Base-by-base conservation (phyloP, 805 yeast species). In the Pichia pseudocactophila region DNA sequence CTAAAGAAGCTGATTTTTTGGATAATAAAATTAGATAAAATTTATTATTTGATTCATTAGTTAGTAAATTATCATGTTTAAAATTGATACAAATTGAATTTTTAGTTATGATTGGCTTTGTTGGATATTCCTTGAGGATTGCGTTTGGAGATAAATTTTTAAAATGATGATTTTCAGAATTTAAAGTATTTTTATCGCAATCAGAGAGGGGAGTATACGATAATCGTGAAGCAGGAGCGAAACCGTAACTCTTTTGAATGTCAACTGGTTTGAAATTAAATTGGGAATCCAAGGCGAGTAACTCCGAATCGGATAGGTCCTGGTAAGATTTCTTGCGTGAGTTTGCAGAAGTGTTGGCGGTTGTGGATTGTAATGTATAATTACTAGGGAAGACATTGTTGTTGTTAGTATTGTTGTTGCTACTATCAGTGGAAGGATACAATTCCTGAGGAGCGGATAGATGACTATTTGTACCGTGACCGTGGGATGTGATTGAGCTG, bases 1-100 rank as follows among this genome's bases (percentile, higher is more conserved):
- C 81, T 83, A 89, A 78, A 0, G 92, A 80, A 58, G 80, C 83
- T 37, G 65, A 67, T 43, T 85, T 65, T 5, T 82, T 86, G 42
- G 79, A 69, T 34, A 84, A 67, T 51, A 80, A 75, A 12, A 78
- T 73, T 46, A 82, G 43, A 44, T 56, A 54, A 34, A 47, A 55
- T 39, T 52, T 56, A 34, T 50, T 49, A 37, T 48, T 51, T 20
- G 48, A 27, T 2, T 48, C 38, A n/a, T 35, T 46, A 17, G 43
- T 43, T 20, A 30, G 15, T 18, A 56, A 70, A 26, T 62, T 57
- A 15, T 61, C 50, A 54, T 73, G 78, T 47, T 66, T 68, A 38
- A 63, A 68, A n/a, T 71, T 69, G 32, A 72, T 54, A 46, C 69
- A 57, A 18, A 62, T 50, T 1, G 66, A 55, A 37, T 59, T 63